Base-by-base conservation (phyloP, 768 basidiomycete genomes). In the Chalciporus pseudorubinellus region DNA sequence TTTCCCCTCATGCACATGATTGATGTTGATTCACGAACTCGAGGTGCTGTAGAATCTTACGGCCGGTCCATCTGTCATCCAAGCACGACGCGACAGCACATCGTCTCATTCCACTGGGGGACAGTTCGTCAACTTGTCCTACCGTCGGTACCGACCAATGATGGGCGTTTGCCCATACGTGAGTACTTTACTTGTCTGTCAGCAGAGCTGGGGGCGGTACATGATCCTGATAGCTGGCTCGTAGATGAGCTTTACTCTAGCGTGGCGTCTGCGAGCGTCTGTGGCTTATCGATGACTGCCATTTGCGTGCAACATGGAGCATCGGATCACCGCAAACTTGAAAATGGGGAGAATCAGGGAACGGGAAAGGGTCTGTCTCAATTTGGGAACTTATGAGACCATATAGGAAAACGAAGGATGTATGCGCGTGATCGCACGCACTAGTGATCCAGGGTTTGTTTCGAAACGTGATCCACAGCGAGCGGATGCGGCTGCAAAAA, bases 121-220 rank as follows among this genome's bases (percentile, higher is more conserved):
- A 36, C n/a, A 36, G 16, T n/a, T 36, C 24, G 14, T 53, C 43
- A 20, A 19, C 10, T 11, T 26, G 38, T 19, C 29, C 20, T 10
- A 2, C 31, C 33, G 14, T 50, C 45, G 48, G 53, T 18, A 34
- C 50, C 53, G 50, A 60, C 49, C 10, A 36, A 33, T 43, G 48
- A 61, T 52, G 48, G 19, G 39, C 28, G 14, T 46, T 36, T 33
- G 44, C 10, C 29, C 12, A 13, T 31, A n/a, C n/a, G n/a, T n/a
- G n/a, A n/a, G n/a, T n/a, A n/a, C n/a, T n/a, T n/a, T n/a, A n/a
- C n/a, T n/a, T n/a, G n/a, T n/a, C n/a, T 33, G 31, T 29, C 43
- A 46, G 42, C 34, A 29, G 45, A 38, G 39, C 38, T 13, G 22
- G 9, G 33, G n/a, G 10, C 22, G 18, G 24, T 4, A 24, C 42